Conservation (phyloP, 345 rosid genomes). For the Anacardium occidentale region DNA sequence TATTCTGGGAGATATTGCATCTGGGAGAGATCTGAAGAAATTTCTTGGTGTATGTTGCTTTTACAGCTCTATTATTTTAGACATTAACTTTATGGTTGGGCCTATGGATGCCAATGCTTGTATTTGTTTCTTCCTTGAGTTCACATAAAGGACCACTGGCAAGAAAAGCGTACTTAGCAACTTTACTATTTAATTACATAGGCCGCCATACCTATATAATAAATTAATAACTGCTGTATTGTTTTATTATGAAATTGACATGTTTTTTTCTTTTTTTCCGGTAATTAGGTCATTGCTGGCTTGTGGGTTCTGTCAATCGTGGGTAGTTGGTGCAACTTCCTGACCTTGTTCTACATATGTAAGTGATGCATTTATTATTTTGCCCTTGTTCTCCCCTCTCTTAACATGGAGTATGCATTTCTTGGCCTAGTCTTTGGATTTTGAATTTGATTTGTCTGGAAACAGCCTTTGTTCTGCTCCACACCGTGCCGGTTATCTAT, state of each 20-base stretch:
- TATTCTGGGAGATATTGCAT: constrained; percentile 48
- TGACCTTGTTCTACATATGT: constrained; percentile 80
- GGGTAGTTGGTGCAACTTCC: constrained; percentile 73
- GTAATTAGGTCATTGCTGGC: constrained; percentile 65
- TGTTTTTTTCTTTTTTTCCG: constrained; percentile 5
- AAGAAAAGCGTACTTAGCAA: neutral
- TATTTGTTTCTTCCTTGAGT: constrained; percentile 3
- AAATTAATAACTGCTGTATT: neutral
- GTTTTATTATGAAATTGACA: neutral
- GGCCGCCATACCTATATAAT: neutral
- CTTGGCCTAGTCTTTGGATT: neutral
- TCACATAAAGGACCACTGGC: neutral
- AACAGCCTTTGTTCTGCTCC: constrained; percentile 64
- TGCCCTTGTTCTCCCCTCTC: neutral
- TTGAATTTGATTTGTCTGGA: neutral
- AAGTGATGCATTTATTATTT: constrained; percentile 10
- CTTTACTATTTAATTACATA: neutral
- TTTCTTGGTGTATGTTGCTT: constrained; percentile 54
- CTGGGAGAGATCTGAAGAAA: constrained; percentile 64
- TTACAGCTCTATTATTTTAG: neutral
- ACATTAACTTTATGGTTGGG: neutral
- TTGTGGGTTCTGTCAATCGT: constrained; percentile 69
- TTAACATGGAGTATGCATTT: neutral
- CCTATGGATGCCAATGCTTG: neutral
- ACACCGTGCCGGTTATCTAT: constrained; percentile 67